Evolutionary conservation across 164 flowering plant genomes (phyloP).

Genomic region (Litsea cubeba): DNA sequence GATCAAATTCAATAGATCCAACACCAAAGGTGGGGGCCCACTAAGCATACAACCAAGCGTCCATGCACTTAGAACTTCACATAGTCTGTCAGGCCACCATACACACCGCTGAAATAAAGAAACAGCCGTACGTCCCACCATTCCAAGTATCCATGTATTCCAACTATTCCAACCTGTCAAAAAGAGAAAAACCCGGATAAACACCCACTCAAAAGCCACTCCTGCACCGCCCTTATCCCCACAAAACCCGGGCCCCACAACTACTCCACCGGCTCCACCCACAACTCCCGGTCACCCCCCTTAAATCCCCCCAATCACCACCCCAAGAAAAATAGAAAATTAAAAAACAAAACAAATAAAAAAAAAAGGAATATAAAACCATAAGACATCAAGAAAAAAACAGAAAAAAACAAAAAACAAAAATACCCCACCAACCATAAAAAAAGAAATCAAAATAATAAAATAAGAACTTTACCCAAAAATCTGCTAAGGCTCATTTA

Average conservation of each 20-base stretch:
- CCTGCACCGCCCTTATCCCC: background rate
- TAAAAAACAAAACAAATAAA: background rate
- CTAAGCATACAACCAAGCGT: too few species aligned
- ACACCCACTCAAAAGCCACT: background rate
- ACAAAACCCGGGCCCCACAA: conserved; percentile 2
- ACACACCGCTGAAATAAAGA: background rate
- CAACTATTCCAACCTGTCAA: background rate
- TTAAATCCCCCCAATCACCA: background rate
- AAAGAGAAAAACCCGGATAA: background rate
- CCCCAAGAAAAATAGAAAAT: background rate
- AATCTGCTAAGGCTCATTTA: too few species aligned
- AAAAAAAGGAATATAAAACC: background rate
- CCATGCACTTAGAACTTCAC: too few species aligned
- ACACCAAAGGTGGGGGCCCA: too few species aligned
- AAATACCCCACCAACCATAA: too few species aligned
- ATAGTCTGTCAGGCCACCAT: background rate
- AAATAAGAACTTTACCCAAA: too few species aligned
- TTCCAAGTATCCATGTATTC: too few species aligned
- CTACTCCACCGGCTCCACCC: background rate
- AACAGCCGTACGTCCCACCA: background rate
- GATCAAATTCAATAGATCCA: too few species aligned
- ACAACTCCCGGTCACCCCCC: background rate
- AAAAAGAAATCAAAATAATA: too few species aligned
- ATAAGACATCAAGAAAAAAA: background rate
- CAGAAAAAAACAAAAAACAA: background rate